These are phyloP conservation scores for Dipteronia dyeriana DNA, from an alignment of 345 rosid genomes.

Conservation along the genomic window DNA sequence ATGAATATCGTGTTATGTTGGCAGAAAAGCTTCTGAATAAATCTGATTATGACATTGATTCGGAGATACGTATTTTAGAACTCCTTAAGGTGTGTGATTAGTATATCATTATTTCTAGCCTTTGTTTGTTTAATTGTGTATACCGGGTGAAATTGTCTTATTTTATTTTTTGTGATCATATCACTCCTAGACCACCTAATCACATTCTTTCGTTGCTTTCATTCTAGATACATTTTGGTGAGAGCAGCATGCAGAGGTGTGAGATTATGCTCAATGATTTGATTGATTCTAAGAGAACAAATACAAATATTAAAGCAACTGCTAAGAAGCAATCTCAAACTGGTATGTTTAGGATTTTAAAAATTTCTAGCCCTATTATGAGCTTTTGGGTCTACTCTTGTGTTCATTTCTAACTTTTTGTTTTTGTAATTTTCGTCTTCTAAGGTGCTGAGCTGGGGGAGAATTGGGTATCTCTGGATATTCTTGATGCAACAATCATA, in stretches of 20 bases:
- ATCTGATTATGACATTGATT: slow-evolving; percentile 89
- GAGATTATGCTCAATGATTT: slow-evolving; percentile 98
- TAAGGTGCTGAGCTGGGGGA: slow-evolving; percentile 51
- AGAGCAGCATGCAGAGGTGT: slow-evolving; percentile 93
- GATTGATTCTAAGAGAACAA: slow-evolving; percentile 94
- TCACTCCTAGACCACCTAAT: slow-evolving; percentile 1
- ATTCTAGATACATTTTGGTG: slow-evolving; percentile 92
- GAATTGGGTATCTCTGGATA: slow-evolving; percentile 54
- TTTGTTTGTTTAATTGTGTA: slow-evolving; percentile 14
- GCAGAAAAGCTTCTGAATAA: slow-evolving; percentile 98
- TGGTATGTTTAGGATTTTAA: slow-evolving; percentile 38
- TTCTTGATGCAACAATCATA: slow-evolving; percentile 75
- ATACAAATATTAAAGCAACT: slow-evolving; percentile 74
- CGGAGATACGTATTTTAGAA: slow-evolving; percentile 92
- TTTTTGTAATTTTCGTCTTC: slow-evolving; percentile 13
- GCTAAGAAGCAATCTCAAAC: slow-evolving; percentile 48
- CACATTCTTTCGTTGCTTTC: slow-evolving; percentile 4
- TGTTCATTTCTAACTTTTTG: not conserved
- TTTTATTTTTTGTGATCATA: slow-evolving; percentile 9
- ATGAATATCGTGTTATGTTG: slow-evolving; percentile 92
- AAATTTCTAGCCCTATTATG: not conserved
- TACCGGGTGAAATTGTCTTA: not conserved
- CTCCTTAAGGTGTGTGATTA: slow-evolving; percentile 77
- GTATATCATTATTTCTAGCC: not conserved
- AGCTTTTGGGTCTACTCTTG: slow-evolving; percentile 20